Base-by-base conservation (phyloP, 345 rosid genomes). In the Geranium brycei region DNA sequence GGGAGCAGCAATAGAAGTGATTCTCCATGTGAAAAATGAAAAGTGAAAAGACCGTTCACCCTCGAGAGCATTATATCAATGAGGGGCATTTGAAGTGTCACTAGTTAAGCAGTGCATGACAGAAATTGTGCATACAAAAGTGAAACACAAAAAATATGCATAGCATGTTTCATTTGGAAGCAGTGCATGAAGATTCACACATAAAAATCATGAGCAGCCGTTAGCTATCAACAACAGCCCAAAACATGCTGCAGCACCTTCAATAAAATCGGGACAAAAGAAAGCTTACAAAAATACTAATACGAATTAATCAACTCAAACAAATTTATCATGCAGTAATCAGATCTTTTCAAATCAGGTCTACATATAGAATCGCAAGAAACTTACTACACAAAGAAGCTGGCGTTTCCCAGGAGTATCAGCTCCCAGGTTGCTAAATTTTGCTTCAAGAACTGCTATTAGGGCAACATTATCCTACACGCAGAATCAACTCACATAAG, bases 351-450 rank as follows among this genome's bases (percentile, higher is more conserved):
- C 18, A n/a, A 7, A 35, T 35, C 41, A 35, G 10, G 41, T 4
- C 41, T 4, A 35, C 5, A 4, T 5, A 16, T 57, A 57, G 16
- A 30, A 58, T 13, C 28, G 17, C n/a, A 73, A 40, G 17, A 31
- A 67, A 61, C 89, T 85, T 72, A 90, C 99, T 80, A 93, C 97
- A 74, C 95, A 93, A 68, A 90, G 91, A 70, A 93, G 91, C 71
- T 90, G 97, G 18, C 96, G 83, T 68, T 88, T 87, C 70, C 93
- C 96, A 64, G 83, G 90, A 80, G 66, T 81, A 59, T 95, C 97
- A 72, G 76, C 84, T 73, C 90, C 90, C 69, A 86, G 99, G 71
- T 91, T 88, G 70, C 78, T 80, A 56, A 93, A 93, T 76, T 90
- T 90, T 59, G 96, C 96, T 77, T 93, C 97, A 72, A 90, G 75